These are phyloP conservation scores for Babesia bigemina DNA, from an alignment of 169 alveolate species.

Conservation along the genomic window DNA sequence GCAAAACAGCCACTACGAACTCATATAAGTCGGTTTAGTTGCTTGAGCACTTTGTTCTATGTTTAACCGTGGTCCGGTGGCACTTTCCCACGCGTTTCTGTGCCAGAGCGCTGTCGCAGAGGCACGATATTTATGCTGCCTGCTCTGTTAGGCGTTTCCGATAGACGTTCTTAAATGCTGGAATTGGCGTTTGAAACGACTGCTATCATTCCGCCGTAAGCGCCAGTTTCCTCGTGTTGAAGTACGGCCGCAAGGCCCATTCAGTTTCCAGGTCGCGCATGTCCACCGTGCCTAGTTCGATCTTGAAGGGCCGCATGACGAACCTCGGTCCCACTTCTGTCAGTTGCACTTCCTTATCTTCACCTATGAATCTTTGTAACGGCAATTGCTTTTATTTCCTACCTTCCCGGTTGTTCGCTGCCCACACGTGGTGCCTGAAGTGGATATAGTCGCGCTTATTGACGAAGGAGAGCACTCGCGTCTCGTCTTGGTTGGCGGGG, in stretches of 20 bases:
- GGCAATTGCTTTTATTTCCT: not conserved
- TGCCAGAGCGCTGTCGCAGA: too few relatives aligned
- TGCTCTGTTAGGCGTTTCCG: too few relatives aligned
- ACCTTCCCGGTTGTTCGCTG: slow-evolving; percentile 59
- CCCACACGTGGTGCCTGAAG: slow-evolving; percentile 93
- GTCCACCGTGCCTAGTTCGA: slow-evolving; percentile 96
- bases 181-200: too few relatives aligned
- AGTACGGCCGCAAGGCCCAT: slow-evolving; percentile 97
- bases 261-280: slow-evolving; percentile 95
- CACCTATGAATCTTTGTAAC: slow-evolving; percentile 68
- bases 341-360: slow-evolving; percentile 83
- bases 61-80: too few relatives aligned
- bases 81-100: too few relatives aligned
- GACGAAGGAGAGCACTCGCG: slow-evolving; percentile 90
- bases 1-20: too few relatives aligned
- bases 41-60: too few relatives aligned
- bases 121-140: too few relatives aligned
- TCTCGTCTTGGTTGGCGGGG: slow-evolving; percentile 80
- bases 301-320: slow-evolving; percentile 91
- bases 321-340: slow-evolving; percentile 96
- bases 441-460: slow-evolving; percentile 90
- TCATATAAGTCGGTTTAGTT: too few relatives aligned
- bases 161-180: too few relatives aligned
- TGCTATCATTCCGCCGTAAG: slow-evolving; percentile 35
- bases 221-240: slow-evolving; percentile 81